Evolutionary conservation across 2,329 filamentous ascomycete species (phyloP), one percentile per base, ranked within the genome.

Genomic region (Thermoascus crustaceus): DNA sequence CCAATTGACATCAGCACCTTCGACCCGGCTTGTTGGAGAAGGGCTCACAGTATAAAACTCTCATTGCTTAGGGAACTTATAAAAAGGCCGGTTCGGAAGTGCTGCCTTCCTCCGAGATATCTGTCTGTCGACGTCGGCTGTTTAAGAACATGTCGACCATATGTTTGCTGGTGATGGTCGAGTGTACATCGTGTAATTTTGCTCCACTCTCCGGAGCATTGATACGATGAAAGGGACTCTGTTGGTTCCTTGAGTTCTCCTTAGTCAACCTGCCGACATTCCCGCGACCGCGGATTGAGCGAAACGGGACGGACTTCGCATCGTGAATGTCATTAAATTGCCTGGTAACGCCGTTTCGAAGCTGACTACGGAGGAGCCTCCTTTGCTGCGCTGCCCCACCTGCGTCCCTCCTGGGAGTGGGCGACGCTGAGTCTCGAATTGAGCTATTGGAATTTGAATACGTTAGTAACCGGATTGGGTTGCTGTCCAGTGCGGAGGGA

Each of bases 151-250:
- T 29, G 26, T 29, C 26, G 18, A 29, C 26, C 26, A 29, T 29
- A 29, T 17, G 26, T 34, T 61, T 60, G 40, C 53, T 58, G 18
- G 54, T 55, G 7, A 58, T 50, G 1, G 49, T 47, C 3, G 48
- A 46, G 25, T 48, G 47, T 20, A 43, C 27, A 11, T 45, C 49
- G 30, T 53, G 46, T 4, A 47, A 19, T 8, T 47, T 42, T 10
- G 39, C 40, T 24, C 51, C 46, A 13, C 43, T 34, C 5, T 44
- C 45, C 31, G 42, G 42, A 22, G 37, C 32, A 3, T 43, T 41
- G 8, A 41, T 33, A 11, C 43, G 17, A 10, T 35, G 18, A 14
- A 24, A 36, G 9, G 20, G 44, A 14, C 41, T 38, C 19, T 43
- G 36, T 22, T 44, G 41, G 17, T 45, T 39, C 25, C 39, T 43